These are phyloP conservation scores for Lichtheimia hyalospora DNA, from an alignment of 371 early-diverging fungal genomes.

Conservation along the genomic window DNA sequence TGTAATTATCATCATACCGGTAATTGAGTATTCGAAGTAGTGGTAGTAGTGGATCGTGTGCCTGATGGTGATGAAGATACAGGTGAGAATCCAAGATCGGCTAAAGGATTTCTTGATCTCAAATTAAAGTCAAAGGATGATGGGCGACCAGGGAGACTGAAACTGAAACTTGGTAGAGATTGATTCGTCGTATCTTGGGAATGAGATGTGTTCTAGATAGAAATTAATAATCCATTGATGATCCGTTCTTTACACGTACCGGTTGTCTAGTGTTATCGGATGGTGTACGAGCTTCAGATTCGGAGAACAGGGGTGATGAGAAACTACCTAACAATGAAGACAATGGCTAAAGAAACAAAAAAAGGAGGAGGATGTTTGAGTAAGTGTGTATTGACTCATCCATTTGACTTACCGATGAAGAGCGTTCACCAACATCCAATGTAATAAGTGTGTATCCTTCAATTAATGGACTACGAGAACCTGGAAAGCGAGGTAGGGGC, in stretches of 20 bases:
- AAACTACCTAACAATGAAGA: conserved; percentile 26
- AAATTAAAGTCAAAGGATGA: not conserved
- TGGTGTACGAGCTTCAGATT: not conserved
- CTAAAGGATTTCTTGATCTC: not conserved
- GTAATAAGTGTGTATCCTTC: conserved; percentile 52
- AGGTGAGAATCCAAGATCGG: not conserved
- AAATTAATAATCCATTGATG: too few relatives aligned
- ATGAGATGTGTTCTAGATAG: too few relatives aligned
- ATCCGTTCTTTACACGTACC: too few relatives aligned
- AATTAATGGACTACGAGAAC: conserved; percentile 28
- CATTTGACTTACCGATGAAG: too few relatives aligned
- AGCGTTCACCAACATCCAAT: conserved; percentile 33
- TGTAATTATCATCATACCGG: not conserved
- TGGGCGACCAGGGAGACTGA: not conserved
- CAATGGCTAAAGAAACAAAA: conserved; percentile 12
- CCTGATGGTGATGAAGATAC: not conserved
- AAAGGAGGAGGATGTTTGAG: not conserved
- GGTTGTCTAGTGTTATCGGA: not conserved
- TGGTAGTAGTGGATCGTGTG: not conserved
- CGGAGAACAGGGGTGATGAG: conserved; percentile 6
- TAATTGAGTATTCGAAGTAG: not conserved
- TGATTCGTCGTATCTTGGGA: too few relatives aligned
- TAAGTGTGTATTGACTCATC: conserved; percentile 25
- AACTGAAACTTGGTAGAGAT: not conserved
- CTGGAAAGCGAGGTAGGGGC: conserved; percentile 18